These are phyloP conservation scores for Chalciporus sphaerocephalus DNA, from an alignment of 768 basidiomycete genomes.

Conservation along the genomic window DNA sequence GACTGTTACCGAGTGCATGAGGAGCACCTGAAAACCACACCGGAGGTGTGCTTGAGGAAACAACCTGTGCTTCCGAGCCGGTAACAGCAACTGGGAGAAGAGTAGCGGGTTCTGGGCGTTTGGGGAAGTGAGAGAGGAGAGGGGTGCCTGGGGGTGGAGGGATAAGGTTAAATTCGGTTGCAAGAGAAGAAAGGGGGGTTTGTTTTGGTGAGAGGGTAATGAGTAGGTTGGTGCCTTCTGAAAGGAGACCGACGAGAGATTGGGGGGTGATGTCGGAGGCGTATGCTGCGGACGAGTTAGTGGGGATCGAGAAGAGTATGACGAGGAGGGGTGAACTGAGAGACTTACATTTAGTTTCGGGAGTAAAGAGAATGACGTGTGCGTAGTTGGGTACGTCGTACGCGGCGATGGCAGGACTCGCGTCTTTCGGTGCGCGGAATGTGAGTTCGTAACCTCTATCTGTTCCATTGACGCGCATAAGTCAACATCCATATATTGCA, in stretches of 20 bases:
- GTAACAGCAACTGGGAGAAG: conserved; percentile 63
- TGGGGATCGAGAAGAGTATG: neutral
- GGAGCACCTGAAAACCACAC: conserved; percentile 77
- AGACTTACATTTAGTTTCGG: conserved; percentile 73
- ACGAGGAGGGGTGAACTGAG: neutral
- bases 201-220: conserved; percentile 75
- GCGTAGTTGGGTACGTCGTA: conserved; percentile 73
- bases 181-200: conserved; percentile 69
- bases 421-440: conserved; percentile 79
- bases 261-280: conserved; percentile 79
- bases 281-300: conserved; percentile 42
- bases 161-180: conserved; percentile 87
- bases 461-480: conserved; percentile 28
- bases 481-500: neutral
- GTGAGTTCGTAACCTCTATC: conserved; percentile 83
- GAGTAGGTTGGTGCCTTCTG: conserved; percentile 76
- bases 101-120: conserved; percentile 57
- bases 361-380: conserved; percentile 84
- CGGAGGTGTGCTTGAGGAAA: conserved; percentile 48
- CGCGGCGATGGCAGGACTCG: conserved; percentile 57
- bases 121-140: conserved; percentile 82
- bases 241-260: conserved; percentile 65
- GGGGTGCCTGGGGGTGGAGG: conserved; percentile 81
- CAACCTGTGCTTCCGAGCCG: conserved; percentile 32
- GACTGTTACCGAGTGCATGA: conserved; percentile 64